These are phyloP conservation scores for Globisporangium megalacanthum DNA, from an alignment of 352 stramenopile species.

Conservation along the genomic window DNA sequence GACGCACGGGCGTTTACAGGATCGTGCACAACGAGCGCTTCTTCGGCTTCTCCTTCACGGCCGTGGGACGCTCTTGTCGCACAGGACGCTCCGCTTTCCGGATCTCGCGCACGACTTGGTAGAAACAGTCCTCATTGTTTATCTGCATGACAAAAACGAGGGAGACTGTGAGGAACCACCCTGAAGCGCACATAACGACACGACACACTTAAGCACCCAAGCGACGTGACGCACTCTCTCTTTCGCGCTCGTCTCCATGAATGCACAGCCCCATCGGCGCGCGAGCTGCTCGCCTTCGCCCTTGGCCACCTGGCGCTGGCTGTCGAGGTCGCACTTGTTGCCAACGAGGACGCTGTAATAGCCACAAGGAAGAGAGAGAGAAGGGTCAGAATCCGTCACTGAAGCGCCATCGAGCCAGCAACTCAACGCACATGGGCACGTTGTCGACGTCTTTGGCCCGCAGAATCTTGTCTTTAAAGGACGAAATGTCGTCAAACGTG, in stretches of 20 bases:
- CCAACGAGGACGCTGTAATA: slow-evolving; percentile 69
- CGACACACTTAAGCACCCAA: neutral
- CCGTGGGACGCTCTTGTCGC: slow-evolving; percentile 28
- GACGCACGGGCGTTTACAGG: slow-evolving; percentile 16
- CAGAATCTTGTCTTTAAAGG: slow-evolving; percentile 89
- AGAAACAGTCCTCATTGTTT: slow-evolving; percentile 89
- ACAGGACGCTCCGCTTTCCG: slow-evolving; percentile 67
- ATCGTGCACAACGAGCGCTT: slow-evolving; percentile 49
- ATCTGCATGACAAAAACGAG: slow-evolving; percentile 27
- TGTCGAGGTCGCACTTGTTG: slow-evolving; percentile 86
- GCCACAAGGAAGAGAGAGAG: neutral
- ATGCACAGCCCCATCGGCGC: slow-evolving; percentile 72
- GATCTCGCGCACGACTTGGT: slow-evolving; percentile 86
- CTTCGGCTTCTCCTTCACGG: slow-evolving; percentile 58
- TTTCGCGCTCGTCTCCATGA: slow-evolving; percentile 88
- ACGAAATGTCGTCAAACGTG: slow-evolving; percentile 87
- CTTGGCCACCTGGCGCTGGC: slow-evolving; percentile 62
- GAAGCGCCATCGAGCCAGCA: neutral
- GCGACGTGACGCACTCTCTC: slow-evolving; percentile 51
- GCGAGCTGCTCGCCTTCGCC: slow-evolving; percentile 64
- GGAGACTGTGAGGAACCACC: too few relatives aligned
- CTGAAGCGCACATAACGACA: neutral
- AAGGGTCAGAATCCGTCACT: too few relatives aligned
- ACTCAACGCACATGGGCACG: slow-evolving; percentile 56
- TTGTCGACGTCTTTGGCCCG: slow-evolving; percentile 85